phyloP scores from a whole-genome alignment of 2,329 filamentous ascomycete species.

The Neofusicoccum ribis region DNA sequence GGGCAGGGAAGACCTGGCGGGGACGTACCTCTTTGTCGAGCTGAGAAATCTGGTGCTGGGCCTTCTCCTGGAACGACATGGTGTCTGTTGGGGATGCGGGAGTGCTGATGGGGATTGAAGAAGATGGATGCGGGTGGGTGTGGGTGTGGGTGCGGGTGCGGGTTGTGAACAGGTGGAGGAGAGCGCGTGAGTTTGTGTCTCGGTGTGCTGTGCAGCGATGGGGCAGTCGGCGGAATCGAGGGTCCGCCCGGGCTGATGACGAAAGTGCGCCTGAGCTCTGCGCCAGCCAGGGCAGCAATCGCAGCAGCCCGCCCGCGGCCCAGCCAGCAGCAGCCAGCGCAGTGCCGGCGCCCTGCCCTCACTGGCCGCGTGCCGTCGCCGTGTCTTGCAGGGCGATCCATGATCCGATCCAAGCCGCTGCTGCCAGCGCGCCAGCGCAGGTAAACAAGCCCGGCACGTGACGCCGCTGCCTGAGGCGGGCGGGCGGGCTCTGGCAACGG shows the following conservation, averaged over 20 bases:
- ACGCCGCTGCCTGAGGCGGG: background rate
- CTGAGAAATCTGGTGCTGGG: slow-evolving; percentile 73
- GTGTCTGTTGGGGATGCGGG: slow-evolving; percentile 33
- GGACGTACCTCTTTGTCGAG: slow-evolving; percentile 77
- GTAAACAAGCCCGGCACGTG: slow-evolving; percentile 13
- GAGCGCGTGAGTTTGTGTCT: slow-evolving; percentile 15
- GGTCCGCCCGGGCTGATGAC: slow-evolving; percentile 12
- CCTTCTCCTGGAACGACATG: slow-evolving; percentile 77
- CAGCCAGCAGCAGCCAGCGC: background rate
- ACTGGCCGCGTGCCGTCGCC: background rate
- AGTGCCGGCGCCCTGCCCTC: background rate
- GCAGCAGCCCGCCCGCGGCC: background rate
- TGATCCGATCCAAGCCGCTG: background rate
- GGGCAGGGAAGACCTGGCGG: slow-evolving; percentile 16
- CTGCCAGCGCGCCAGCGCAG: background rate
- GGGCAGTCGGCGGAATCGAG: slow-evolving; percentile 9
- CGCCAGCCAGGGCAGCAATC: background rate
- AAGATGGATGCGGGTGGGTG: background rate
- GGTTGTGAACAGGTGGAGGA: slow-evolving; percentile 14
- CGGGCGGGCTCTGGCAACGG: slow-evolving; percentile 14
- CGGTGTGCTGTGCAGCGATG: background rate
- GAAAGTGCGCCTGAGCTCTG: background rate
- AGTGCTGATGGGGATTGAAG: slow-evolving; percentile 2
- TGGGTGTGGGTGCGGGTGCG: background rate
- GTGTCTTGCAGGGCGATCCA: slow-evolving; percentile 4